A percentile compares a stretch with the other conserved stretches of the same genome.
Conservation (phyloP, 2,329 filamentous ascomycete species). For the Penicillium hordei region DNA sequence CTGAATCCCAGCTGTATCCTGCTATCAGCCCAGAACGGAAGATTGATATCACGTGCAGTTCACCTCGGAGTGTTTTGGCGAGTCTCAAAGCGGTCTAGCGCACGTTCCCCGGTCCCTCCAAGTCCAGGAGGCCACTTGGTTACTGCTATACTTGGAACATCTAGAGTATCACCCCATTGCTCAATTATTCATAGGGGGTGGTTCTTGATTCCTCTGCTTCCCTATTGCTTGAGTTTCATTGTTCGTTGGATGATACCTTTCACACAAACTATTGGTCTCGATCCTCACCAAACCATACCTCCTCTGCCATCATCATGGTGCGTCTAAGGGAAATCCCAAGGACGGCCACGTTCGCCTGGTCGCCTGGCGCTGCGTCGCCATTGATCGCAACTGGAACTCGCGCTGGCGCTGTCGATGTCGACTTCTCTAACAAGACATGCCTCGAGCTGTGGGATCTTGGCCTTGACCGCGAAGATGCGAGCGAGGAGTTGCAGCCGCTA, state of each 20-base stretch:
- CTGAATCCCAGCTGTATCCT: slow-evolving; percentile 4
- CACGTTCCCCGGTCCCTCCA: slow-evolving; percentile 32
- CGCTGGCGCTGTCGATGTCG: slow-evolving; percentile 90
- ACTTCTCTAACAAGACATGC: slow-evolving; percentile 97
- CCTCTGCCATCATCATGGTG: slow-evolving; percentile 66
- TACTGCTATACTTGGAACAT: slow-evolving; percentile 25
- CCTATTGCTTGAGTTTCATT: slow-evolving; percentile 11
- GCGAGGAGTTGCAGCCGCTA: slow-evolving; percentile 80
- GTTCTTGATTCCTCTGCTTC: slow-evolving; percentile 18
- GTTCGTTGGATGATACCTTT: slow-evolving; percentile 21
- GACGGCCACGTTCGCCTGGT: slow-evolving; percentile 98
- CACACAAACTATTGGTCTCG: slow-evolving; percentile 15
- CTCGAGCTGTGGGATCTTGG: slow-evolving; percentile 94
- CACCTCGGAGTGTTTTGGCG: slow-evolving; percentile 35
- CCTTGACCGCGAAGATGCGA: slow-evolving; percentile 72
- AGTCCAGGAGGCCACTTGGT: slow-evolving; percentile 45
- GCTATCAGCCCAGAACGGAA: slow-evolving; percentile 14
- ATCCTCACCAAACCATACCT: slow-evolving; percentile 25
- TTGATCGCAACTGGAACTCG: slow-evolving; percentile 90
- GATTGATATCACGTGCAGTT: slow-evolving; percentile 37
- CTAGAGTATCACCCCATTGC: slow-evolving; percentile 32
- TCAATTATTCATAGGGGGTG: slow-evolving; percentile 32
- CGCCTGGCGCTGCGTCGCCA: slow-evolving; percentile 73
- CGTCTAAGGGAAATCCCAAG: slow-evolving; percentile 93
- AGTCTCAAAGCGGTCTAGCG: slow-evolving; percentile 33